Evolutionary conservation across 225 moss, liverwort and hornwort genomes (phyloP).

Genomic region (Pseudisothecium myosuroides): DNA sequence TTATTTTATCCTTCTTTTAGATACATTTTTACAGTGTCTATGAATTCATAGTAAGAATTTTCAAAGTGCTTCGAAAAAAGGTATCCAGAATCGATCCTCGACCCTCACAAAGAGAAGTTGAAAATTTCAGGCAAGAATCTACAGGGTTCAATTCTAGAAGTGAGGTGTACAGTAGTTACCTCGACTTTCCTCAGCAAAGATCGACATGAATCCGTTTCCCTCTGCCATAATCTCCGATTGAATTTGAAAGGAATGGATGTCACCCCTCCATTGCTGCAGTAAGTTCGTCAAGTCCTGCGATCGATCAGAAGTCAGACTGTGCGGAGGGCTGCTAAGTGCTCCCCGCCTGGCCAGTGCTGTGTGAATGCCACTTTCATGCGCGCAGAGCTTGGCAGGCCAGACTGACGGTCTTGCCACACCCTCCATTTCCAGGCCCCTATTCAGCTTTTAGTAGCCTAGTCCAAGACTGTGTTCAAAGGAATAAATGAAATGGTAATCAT

Average conservation of each 20-base stretch:
- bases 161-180: neutral
- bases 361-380: neutral
- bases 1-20: neutral
- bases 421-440: neutral
- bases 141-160: neutral
- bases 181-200: neutral
- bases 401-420: neutral
- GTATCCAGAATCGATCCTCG: neutral
- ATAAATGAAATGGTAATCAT: neutral
- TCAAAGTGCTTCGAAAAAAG: no score
- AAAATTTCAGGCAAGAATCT: neutral
- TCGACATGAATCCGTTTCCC: neutral
- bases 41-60: no score
- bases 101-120: neutral
- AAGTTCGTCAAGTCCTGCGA: neutral
- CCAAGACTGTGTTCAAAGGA: neutral
- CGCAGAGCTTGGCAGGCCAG: neutral
- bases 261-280: neutral
- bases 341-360: neutral
- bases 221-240: neutral
- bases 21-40: neutral
- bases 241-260: neutral
- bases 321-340: neutral
- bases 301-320: neutral
- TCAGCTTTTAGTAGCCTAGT: neutral